Base-by-base conservation (phyloP, 768 basidiomycete species). In the Mycena vulgaris region DNA sequence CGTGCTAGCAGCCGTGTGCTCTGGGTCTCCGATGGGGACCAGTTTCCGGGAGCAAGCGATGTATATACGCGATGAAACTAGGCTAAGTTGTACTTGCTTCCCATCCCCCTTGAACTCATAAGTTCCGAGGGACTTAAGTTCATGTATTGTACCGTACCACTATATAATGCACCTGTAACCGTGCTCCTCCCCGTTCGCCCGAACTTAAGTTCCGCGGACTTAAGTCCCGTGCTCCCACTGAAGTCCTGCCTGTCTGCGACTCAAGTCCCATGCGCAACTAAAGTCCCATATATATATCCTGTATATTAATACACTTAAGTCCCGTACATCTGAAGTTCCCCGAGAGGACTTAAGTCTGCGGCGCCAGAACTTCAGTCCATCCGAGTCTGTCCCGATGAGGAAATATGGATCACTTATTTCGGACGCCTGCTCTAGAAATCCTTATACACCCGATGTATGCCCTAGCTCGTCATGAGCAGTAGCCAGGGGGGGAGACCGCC, bases 371-470 rank as follows among this genome's bases (percentile, higher is more conserved):
- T 23, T 45, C 42, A 45, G 42, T 45, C 14, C 42, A 45, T 21
- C n/a, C 42, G 8, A 21, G 21, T 45, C n/a, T 39, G 39, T 39
- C 39, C 39, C 39, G 39, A 16, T 39, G 17, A 39, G 39, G 39
- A 39, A 39, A 39, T 39, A 39, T n/a, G 9, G 39, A 39, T 39
- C 17, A 11, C 39, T 16, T 39, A 39, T 39, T 39, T 39, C 39
- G 39, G 42, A 45, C 21, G 19, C 42, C 42, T 45, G 42, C 42
- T 28, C 31, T 53, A 53, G 31, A 63, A 63, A 53, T 53, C 51
- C 30, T 53, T 63, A 37, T 63, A 63, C 13, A 51, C 51, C 37
- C 62, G 23, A n/a, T 63, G 39, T 30, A 63, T 53, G 28, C n/a
- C 62, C 62, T 63, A 21, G 17, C 17, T 17, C 5, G n/a, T 55